phyloP scores from a whole-genome alignment of 306 rosid species.

The Cucurbita ficifolia region DNA sequence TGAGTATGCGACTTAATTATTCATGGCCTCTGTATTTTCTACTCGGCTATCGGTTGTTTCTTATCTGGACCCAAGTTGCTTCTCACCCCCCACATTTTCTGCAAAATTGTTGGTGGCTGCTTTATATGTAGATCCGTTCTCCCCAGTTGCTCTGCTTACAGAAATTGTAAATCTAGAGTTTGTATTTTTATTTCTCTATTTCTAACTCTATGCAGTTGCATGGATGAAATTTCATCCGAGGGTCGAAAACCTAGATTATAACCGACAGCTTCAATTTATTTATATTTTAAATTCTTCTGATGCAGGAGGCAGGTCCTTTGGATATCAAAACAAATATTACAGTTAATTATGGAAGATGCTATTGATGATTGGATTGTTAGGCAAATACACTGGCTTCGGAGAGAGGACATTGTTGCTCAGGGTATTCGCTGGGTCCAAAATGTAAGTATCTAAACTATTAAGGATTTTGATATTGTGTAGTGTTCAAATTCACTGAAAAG shows the following conservation, averaged over 20 bases:
- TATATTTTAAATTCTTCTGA: slow-evolving; percentile 1
- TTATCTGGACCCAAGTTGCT: neutral
- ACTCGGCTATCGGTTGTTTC: neutral
- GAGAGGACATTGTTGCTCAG: slow-evolving; percentile 58
- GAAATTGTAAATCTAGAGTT: neutral
- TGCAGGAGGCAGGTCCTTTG: slow-evolving; percentile 94
- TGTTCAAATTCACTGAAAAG: neutral
- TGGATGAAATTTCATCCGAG: neutral
- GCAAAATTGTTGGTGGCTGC: neutral
- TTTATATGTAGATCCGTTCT: neutral
- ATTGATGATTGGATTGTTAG: slow-evolving; percentile 86
- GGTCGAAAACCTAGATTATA: neutral
- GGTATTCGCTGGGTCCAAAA: slow-evolving; percentile 92
- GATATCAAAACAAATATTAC: slow-evolving; percentile 95
- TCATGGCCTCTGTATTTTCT: neutral
- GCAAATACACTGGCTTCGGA: slow-evolving; percentile 78
- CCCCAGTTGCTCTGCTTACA: neutral
- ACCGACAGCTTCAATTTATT: slow-evolving; percentile 3
- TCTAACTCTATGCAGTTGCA: neutral
- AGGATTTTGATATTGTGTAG: neutral
- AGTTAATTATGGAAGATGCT: slow-evolving; percentile 90
- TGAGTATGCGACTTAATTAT: neutral
- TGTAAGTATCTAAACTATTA: slow-evolving; percentile 39
- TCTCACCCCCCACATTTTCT: neutral
- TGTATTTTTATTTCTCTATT: neutral